Evolutionary conservation across 129 eudicot species (phyloP), one percentile per base, ranked within the genome.

Genomic region (Ambrosia artemisiifolia): DNA sequence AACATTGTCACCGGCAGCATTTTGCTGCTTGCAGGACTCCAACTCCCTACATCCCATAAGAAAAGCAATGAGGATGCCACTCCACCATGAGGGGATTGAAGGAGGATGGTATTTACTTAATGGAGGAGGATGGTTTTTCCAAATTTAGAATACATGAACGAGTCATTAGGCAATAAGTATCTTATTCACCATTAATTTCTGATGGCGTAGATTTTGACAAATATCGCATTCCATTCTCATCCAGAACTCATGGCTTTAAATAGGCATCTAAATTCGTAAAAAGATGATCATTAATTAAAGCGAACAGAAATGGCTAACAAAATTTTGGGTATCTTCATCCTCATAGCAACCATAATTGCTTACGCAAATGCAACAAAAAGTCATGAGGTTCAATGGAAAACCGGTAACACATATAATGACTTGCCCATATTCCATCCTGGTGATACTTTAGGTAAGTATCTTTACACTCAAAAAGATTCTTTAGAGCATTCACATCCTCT

Each of bases 281-380:
- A 28, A 30, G 28, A 40, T 2, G 44, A 40, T 6, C 10, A 51
- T 54, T 19, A 7, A 1, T 3, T 30, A 40, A 13, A 54, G 46
- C 20, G 66, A 18, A 20, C 7, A 9, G 17, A 72, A 44, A 60
- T 72, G 77, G 56, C 35, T 60, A 72, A 32, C 53, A 73, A 61
- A 19, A 46, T 14, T 14, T 33, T 24, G 49, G 20, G 62, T 10
- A 73, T 75, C 42, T 49, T 74, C 72, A 18, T 64, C 65, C 54
- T 74, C 34, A 12, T 74, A 47, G 43, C 71, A 69, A 69, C 63
- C 6, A 9, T 59, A 56, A 38, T 71, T 11, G 48, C 62, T 36
- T 38, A 32, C 7, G 30, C 56, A 6, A 76, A 17, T 56, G 20
- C 66, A 1, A 10, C 16, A 28, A 28, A 36, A 12, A 11, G 7